Conservation (phyloP, 202 grass and related monocot genomes). For the Elaeis oleifera region DNA sequence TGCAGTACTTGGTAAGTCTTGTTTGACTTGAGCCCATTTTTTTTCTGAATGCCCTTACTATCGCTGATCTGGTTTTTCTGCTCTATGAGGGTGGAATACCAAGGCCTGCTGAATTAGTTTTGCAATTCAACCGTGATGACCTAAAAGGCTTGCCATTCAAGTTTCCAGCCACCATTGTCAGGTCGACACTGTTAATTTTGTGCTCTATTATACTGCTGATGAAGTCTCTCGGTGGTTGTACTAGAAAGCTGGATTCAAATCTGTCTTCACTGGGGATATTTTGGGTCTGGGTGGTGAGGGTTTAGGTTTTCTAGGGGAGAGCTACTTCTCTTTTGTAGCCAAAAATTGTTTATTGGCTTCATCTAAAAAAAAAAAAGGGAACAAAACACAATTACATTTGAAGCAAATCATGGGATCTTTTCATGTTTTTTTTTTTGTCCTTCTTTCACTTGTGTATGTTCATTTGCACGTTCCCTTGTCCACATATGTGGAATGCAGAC, state of each 20-base stretch:
- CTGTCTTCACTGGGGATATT: too few relatives aligned
- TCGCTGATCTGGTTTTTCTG: slow-evolving; percentile 24
- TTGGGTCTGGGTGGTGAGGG: too few relatives aligned
- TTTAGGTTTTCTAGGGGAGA: too few relatives aligned
- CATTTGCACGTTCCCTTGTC: not conserved
- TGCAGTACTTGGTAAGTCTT: slow-evolving; percentile 83
- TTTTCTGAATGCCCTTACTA: slow-evolving; percentile 14
- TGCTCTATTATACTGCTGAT: slow-evolving; percentile 12
- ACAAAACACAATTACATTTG: too few relatives aligned
- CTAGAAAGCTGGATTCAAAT: too few relatives aligned
- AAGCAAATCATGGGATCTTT: too few relatives aligned
- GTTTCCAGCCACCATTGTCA: slow-evolving; percentile 85
- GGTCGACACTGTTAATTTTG: slow-evolving; percentile 24
- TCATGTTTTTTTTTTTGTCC: too few relatives aligned
- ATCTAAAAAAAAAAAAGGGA: too few relatives aligned
- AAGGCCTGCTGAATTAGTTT: slow-evolving; percentile 47
- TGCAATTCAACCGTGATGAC: slow-evolving; percentile 82
- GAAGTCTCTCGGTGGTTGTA: slow-evolving; percentile 8
- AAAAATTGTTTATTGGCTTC: too few relatives aligned
- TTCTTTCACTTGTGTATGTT: not conserved
- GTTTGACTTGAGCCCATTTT: not conserved
- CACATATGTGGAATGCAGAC: too few relatives aligned
- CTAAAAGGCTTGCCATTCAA: slow-evolving; percentile 95
- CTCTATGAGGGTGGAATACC: slow-evolving; percentile 81
- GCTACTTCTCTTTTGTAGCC: too few relatives aligned